Base-by-base conservation (phyloP, 1,284 basidiomycete genomes). In the Austroboletus novae-zelandiae region DNA sequence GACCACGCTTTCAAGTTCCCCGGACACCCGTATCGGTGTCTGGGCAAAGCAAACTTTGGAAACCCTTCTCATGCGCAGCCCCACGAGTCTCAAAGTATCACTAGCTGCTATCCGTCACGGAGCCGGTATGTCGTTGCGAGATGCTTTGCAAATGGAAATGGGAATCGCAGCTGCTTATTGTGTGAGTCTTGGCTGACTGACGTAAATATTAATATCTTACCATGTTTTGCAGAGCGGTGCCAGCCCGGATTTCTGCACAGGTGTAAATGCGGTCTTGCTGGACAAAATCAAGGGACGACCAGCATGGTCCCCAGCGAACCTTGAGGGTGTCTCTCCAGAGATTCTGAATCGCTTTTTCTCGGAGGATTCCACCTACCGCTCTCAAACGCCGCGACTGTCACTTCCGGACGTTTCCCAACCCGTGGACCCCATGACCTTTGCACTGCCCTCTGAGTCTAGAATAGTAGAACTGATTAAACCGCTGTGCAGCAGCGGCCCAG, bases 71-170 rank as follows among this genome's bases (percentile, higher is more conserved):
- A 61, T 79, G 56, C 83, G 92, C 47, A 94, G 91, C 66, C 94
- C 94, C 5, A 96, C 94, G 3, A 94, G 92, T 61, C 77, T 97
- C 62, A 91, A 89, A 64, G 86, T 98, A 27, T 83, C 94, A 17
- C 75, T 98, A 17, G 72, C 80, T 59, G 89, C 90, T 11, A 80
- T 94, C 55, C 82, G 89, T 45, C 74, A 76, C 54, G 93, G 91
- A 14, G 81, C 76, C 61, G 68, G 72, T 4, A 72, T 86, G 70
- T 69, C 77, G 15, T 74, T 97, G 42, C 74, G 79, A 20, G 76
- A 89, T 52, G 83, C 81, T 6, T 74, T 97, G 53, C 73, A 87
- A 58, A 92, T 91, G 83, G 94, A 95, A 67, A 72, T 89, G 62
- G 80, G 79, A 59, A 85, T 94, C 58, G 89, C 87, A 41, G 81